Conservation (phyloP, 1,284 basidiomycete genomes). For the Ceratobasidium theobromae region DNA sequence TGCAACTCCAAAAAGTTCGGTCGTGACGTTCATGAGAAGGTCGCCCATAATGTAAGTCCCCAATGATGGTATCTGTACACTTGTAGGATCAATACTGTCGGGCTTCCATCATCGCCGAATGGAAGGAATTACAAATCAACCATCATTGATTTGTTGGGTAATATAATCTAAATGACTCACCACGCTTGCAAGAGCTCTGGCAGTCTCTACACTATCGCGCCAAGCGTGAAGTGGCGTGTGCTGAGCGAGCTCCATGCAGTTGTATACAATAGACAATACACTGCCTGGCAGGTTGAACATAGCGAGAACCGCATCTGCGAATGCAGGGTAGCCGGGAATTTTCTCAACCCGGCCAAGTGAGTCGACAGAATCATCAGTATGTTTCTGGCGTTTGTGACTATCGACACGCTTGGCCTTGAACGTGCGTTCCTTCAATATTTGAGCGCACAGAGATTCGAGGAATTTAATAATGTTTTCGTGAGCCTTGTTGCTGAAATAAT, state of each 20-base stretch:
- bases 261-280: neutral
- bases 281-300: neutral
- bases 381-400: neutral
- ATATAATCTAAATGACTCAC: neutral
- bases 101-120: neutral
- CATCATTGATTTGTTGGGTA: neutral
- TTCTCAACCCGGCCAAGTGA: neutral
- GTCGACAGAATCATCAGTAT: neutral
- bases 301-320: neutral
- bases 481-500: neutral
- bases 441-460: neutral
- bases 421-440: neutral
- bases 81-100: neutral
- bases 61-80: neutral
- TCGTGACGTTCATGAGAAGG: neutral
- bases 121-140: neutral
- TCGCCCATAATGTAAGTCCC: neutral
- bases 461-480: neutral
- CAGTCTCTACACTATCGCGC: neutral
- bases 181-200: neutral
- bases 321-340: neutral
- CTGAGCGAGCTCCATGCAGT: neutral
- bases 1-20: neutral
- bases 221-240: slow-evolving; percentile 7
- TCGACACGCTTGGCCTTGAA: neutral